Conservation (phyloP, 768 basidiomycete species). For the Naematelia aurantialba region DNA sequence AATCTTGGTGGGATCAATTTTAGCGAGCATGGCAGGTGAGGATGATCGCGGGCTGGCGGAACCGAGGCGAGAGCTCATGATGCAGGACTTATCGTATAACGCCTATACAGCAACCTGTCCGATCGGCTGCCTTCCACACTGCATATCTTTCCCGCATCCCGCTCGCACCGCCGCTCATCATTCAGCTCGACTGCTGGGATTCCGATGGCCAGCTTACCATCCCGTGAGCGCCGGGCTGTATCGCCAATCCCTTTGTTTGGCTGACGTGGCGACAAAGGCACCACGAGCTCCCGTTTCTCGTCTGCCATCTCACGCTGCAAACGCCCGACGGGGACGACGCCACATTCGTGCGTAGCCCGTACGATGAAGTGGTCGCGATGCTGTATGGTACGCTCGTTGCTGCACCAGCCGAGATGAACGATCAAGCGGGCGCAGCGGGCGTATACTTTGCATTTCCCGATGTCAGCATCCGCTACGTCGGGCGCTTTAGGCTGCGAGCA, state of each 20-base stretch:
- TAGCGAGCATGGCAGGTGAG: constrained; percentile 33
- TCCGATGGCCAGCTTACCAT: constrained; percentile 65
- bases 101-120: constrained; percentile 77
- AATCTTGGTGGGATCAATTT: constrained; percentile 38
- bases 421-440: constrained; percentile 74
- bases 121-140: constrained; percentile 75
- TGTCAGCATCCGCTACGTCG: constrained; percentile 75
- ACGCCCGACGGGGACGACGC: constrained; percentile 61
- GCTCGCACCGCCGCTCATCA: constrained; percentile 77
- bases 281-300: constrained; percentile 78
- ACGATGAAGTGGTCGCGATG: constrained; percentile 54
- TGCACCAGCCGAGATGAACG: constrained; percentile 71
- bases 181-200: constrained; percentile 72
- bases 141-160: constrained; percentile 73
- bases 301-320: constrained; percentile 74
- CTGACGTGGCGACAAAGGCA: constrained; percentile 57
- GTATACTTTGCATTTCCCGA: constrained; percentile 87
- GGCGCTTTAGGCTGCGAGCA: constrained; percentile 70
- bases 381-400: constrained; percentile 84
- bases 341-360: constrained; percentile 26
- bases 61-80: background rate
- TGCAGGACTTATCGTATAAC: constrained; percentile 66
- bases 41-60: background rate
- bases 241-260: background rate
- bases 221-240: constrained; percentile 57